These are phyloP conservation scores for Chaetomiaceae sp. DNA, from an alignment of 2,329 filamentous ascomycete species.

Conservation along the genomic window DNA sequence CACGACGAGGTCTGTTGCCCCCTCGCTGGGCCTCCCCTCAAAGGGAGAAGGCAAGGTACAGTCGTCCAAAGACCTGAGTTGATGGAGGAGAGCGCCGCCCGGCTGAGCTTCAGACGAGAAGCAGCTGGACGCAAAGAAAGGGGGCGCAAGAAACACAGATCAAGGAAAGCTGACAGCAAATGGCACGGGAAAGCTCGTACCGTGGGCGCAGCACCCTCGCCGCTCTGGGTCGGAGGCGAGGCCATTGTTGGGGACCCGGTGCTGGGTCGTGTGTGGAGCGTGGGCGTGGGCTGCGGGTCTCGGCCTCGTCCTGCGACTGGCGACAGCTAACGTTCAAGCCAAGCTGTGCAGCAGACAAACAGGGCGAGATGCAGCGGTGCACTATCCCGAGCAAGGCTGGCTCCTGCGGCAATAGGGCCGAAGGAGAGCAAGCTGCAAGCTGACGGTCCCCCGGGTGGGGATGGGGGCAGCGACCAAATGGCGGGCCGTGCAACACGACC, in stretches of 20 bases:
- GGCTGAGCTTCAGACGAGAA: background rate
- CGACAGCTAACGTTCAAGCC: background rate
- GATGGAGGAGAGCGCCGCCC: background rate
- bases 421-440: no score
- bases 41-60: no score
- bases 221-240: constrained; percentile 20
- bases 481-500: background rate
- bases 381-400: constrained; percentile 2
- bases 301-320: background rate
- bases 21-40: background rate
- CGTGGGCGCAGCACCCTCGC: constrained; percentile 20
- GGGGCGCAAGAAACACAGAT: background rate
- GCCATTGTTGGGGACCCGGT: constrained; percentile 18
- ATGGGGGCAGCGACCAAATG: no score
- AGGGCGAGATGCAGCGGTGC: constrained; percentile 4
- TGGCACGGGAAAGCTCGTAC: constrained; percentile 15
- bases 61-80: background rate
- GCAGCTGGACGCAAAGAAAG: constrained; percentile 2
- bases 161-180: background rate
- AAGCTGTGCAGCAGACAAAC: constrained; percentile 7
- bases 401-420: constrained; percentile 20
- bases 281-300: background rate
- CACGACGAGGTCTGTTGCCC: background rate
- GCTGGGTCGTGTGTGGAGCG: no score
- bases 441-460: no score